phyloP scores from a whole-genome alignment of 225 moss, liverwort and hornwort species.

The Marchantia paleacea region DNA sequence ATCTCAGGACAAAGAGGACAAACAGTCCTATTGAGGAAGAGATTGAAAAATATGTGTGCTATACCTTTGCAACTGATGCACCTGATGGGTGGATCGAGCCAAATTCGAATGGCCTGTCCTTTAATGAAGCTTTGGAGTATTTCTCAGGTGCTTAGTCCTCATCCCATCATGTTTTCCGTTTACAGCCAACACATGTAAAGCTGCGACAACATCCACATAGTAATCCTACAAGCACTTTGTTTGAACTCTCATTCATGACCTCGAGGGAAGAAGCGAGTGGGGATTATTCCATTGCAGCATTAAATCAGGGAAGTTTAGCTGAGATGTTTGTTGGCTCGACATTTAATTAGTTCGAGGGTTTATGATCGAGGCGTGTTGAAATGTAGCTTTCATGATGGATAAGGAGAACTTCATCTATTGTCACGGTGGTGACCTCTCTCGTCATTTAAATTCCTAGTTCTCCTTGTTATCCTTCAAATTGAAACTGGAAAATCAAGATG shows the following conservation, averaged over 20 bases:
- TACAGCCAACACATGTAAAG: background rate
- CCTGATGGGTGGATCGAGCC: slow-evolving; percentile 12
- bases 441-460: too few species aligned
- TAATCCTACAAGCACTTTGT: background rate
- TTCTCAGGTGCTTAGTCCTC: slow-evolving; percentile 24
- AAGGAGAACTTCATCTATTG: background rate
- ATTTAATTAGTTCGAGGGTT: background rate
- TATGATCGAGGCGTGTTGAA: background rate
- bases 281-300: background rate
- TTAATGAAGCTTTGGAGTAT: slow-evolving; percentile 13
- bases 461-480: background rate
- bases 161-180: slow-evolving; percentile 12
- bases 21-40: slow-evolving; percentile 14
- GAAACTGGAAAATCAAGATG: background rate
- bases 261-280: background rate
- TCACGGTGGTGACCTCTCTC: background rate
- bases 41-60: slow-evolving; percentile 20
- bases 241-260: background rate
- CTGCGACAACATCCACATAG: background rate
- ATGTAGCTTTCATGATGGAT: background rate
- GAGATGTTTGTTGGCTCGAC: background rate
- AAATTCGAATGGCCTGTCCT: slow-evolving; percentile 13
- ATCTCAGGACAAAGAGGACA: slow-evolving; percentile 3
- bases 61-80: slow-evolving; percentile 21
- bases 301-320: background rate